Evolutionary conservation across 2,329 filamentous ascomycete species (phyloP), one percentile per base, ranked within the genome.

Genomic region (Sporothrix schenckii): DNA sequence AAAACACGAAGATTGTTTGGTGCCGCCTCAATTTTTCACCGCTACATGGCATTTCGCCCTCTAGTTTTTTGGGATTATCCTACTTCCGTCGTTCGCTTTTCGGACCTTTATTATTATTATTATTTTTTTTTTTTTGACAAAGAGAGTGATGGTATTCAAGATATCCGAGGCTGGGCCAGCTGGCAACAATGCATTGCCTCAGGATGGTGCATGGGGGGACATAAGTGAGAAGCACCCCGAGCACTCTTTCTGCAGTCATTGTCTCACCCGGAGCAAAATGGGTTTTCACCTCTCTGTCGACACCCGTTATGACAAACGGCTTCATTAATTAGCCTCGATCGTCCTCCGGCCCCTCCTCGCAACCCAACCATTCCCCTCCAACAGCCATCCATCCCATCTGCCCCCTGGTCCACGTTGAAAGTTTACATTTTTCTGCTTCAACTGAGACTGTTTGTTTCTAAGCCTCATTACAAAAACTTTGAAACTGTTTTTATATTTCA

Each of bases 291-390:
- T 66, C 24, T 53, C 58, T 52, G 34, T 68, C 34, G 44, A 49
- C 39, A 47, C 52, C 34, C 66, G 21, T 58, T 71, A 66, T 69
- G 66, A 60, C 70, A 72, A 66, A 65, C 61, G 53, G 41, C 66
- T 53, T 58, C 54, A 47, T 47, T 34, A 58, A 53, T 44, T 61
- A 56, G 56, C 39, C 41, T 68, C 56, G 54, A 67, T 63, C 61
- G 52, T 27, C 54, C 63, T 39, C 67, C 4, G 24, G 21, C 52
- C 70, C 44, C 53, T 58, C 68, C 63, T 47, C 65, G 53, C 52
- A 53, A n/a, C 30, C 56, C 19, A 7, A 30, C 65, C 10, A 58
- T 54, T 41, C 56, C 56, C 56, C 56, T 61, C 56, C 34, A 44
- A 44, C 41, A 7, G 56, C n/a, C 56, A 47, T 44, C 21, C 30